Evolutionary conservation across 2,329 filamentous ascomycete genomes (phyloP), one percentile per base, ranked within the genome.

Genomic region (Diaporthe australafricana): DNA sequence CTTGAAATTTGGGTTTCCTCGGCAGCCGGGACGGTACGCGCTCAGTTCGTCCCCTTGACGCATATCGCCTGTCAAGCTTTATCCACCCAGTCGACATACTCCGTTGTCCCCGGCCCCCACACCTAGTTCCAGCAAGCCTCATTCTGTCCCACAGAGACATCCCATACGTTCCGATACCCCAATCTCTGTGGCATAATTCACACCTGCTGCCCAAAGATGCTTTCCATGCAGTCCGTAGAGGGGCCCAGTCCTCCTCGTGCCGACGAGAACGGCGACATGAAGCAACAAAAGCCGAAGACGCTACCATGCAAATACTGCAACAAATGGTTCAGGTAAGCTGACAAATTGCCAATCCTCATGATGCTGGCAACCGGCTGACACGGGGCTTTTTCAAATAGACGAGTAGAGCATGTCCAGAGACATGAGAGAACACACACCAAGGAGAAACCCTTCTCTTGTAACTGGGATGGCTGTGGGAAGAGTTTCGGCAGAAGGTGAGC

Each of bases 401-500:
- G 89, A 77, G 88, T 91, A 75, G 89, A 91, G 80, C 89, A 91
- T 80, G 88, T 91, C 68, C 88, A 91, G 80, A 85, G 89, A 78
- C 89, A 91, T 79, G 88, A 90, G 80, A 85, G 89, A 74, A 90
- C 88, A 42, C 89, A 91, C 80, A 91, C 89, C 75, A 91, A 91
- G 77, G 89, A 91, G 81, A 91, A 91, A 79, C 89, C 89, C 11
- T 91, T 91, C 78, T 85, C 87, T 65, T 91, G 89, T 76, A 83
- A 77, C 74, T 90, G 88, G 87, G 85, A 86, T 77, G 84, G 87
- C 52, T 91, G 89, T 80, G 88, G 89, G 62, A 90, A 90, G 81
- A 89, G 86, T 1, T 91, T 91, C 81, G 88, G 88, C 77, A 83
- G 89, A 82, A 85, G 88, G 89, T 91, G 80, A 85, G 88, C 85